Base-by-base conservation (phyloP, 2,329 filamentous ascomycete genomes). In the Karstenula rhodostoma region DNA sequence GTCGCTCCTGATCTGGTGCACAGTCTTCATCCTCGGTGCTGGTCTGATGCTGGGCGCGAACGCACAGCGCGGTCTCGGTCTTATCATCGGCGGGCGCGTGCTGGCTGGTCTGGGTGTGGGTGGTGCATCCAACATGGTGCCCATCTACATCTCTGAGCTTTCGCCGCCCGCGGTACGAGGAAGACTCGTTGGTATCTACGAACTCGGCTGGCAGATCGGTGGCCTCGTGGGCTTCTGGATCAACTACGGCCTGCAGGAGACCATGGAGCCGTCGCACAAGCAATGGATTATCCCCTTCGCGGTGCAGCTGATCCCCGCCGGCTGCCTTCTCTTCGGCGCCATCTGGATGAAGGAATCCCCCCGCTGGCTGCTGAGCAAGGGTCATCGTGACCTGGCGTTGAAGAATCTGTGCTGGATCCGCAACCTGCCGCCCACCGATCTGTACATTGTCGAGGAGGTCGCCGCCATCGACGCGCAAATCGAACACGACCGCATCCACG, bases 371-470 rank as follows among this genome's bases (percentile, higher is more conserved):
- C 71, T 82, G 59, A 70, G 70, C 19, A 81, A 80, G 58, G 77
- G 79, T 52, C 70, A 72, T 35, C 76, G 80, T 29, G 76, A 79
- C 17, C 62, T 78, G 58, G 81, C 80, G 3, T 57, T 82, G 4
- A 73, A 71, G 51, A 81, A 82, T 49, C 71, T 83, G 6, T 87
- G 84, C 81, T 90, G 87, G 87, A 86, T 91, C 64, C 83, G 88
- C 43, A 85, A 87, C 52, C 82, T 90, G 1, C 73, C 80, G 9
- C 72, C 78, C 0, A 80, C 84, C 6, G 83, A 91, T 63, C 77
- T 86, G 15, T 93, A 93, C 74, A 89, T 94, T 60, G 79, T 89
- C 1, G 90, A 94, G 73, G 91, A 94, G 76, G 82, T 94, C 25
- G 83, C 84, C 58, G 88, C 85, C 63, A 89, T 94, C 62, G 90